A percentile compares a stretch with the other conserved stretches of the same genome.
Conservation (phyloP, 202 grass and related monocot genomes). For the Brachypodium distachyon region DNA sequence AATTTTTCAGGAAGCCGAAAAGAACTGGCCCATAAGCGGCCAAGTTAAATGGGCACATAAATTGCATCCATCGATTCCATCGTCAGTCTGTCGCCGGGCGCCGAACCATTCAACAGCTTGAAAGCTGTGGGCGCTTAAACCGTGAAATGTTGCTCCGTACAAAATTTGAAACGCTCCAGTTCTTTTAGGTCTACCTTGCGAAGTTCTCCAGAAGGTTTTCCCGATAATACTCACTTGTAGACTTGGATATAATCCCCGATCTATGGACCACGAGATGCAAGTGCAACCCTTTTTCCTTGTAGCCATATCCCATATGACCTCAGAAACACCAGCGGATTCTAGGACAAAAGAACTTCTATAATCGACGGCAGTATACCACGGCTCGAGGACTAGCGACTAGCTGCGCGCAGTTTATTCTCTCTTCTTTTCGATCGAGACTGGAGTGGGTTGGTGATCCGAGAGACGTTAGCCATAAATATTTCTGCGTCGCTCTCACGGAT, state of each 20-base stretch:
- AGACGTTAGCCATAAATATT: constrained; percentile 3
- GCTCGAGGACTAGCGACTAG: too few relatives aligned
- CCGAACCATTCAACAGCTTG: background rate
- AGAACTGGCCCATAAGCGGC: too few relatives aligned
- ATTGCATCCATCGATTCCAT: too few relatives aligned
- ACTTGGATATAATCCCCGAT: too few relatives aligned
- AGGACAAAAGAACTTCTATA: too few relatives aligned
- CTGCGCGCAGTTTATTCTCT: too few relatives aligned
- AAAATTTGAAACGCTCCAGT: too few relatives aligned
- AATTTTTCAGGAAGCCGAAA: too few relatives aligned
- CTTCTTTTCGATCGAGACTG: too few relatives aligned
- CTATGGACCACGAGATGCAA: background rate
- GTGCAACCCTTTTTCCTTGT: background rate
- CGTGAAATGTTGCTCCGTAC: background rate
- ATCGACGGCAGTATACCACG: too few relatives aligned
- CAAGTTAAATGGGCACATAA: constrained; percentile 22
- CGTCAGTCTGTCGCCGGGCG: background rate
- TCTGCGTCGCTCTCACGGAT: background rate
- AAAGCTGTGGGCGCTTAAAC: background rate
- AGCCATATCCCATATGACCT: background rate
- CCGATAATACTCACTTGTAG: too few relatives aligned
- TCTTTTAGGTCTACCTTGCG: background rate
- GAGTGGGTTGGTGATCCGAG: background rate
- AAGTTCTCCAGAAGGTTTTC: background rate
- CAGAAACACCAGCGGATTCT: background rate